Conservation (phyloP, 352 stramenopile species). For the Globisporangium barbulae region DNA sequence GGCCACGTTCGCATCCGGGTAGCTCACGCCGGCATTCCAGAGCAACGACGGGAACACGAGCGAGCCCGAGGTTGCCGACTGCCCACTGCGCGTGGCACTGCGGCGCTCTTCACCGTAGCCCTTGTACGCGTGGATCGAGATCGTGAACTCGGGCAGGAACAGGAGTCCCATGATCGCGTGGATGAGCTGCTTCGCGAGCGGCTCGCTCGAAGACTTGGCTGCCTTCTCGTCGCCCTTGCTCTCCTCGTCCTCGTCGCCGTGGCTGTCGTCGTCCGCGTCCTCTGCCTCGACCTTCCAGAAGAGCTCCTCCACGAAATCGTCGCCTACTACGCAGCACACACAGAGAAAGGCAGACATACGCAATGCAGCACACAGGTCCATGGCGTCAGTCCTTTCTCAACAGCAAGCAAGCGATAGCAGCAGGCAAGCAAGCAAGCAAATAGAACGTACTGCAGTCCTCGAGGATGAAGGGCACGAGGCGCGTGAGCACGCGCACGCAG, state of each 20-base stretch:
- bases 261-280: conserved; percentile 16
- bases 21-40: conserved; percentile 78
- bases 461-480: conserved; percentile 83
- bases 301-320: conserved; percentile 82
- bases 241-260: conserved; percentile 37
- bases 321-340: conserved; percentile 13
- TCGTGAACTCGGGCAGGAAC: conserved; percentile 84
- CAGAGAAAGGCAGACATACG: neutral
- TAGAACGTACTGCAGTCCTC: conserved; percentile 46
- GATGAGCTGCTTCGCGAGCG: conserved; percentile 73
- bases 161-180: conserved; percentile 85
- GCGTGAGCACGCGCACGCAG: conserved; percentile 79
- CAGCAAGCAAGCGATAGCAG: neutral
- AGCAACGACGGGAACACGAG: conserved; percentile 76
- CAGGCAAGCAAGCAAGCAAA: neutral
- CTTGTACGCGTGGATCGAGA: conserved; percentile 84
- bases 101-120: conserved; percentile 72
- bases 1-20: conserved; percentile 70
- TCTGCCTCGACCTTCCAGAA: conserved; percentile 63
- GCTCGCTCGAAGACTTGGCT: conserved; percentile 19
- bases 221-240: conserved; percentile 26
- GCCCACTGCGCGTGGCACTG: conserved; percentile 51
- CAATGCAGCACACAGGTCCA: neutral
- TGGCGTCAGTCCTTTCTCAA: neutral
- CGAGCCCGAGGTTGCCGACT: conserved; percentile 27